Base-by-base conservation (phyloP, 2,329 filamentous ascomycete species). In the Myriangium duriaei region DNA sequence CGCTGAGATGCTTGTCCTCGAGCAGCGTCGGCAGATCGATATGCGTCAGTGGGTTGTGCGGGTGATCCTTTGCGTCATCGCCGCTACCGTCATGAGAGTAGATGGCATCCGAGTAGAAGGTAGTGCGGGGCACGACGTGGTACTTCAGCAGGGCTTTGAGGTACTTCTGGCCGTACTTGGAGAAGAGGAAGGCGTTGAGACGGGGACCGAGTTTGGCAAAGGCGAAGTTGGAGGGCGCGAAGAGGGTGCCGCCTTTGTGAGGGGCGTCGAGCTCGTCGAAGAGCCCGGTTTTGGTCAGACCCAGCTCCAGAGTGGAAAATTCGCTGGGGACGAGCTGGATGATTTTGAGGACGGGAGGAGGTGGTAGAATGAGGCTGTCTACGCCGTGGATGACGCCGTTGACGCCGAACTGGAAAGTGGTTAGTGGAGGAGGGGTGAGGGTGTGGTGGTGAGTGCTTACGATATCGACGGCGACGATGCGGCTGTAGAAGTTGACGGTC, bases 131-230 rank as follows among this genome's bases (percentile, higher is more conserved):
- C 1, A 80, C 79, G 34, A 87, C 69, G 51, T 88, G 81, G 54
- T 92, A 92, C 62, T 83, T 67, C 11, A 92, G 65, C 32, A 94
- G 63, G 0, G 83, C 83, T 47, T 72, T 75, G 12, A 95, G 71
- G 54, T 84, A 93, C 56, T 78, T 78, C 45, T 71, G 65, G 2
- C 87, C 87, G 37, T 68, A 71, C 17, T 72, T 65, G 42, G 79
- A 82, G 69, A 95, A 95, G 3, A 95, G 67, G 68, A 93, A 95
- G 14, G 77, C 81, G 53, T 88, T 92, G 50, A 79, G 73, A 39
- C 57, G 67, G 1, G 73, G 69, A 0, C 85, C 84, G 1, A 95
- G 76, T 47, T 73, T 73, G 49, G 70, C 54, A 64, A 88, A 94
- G n/a, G 86, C 87, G 4, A 60, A 62, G 67, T 95, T 94, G 32